Evolutionary conservation across 2,329 filamentous ascomycete species (phyloP).

Genomic region (Talaromyces albobiverticillius): DNA sequence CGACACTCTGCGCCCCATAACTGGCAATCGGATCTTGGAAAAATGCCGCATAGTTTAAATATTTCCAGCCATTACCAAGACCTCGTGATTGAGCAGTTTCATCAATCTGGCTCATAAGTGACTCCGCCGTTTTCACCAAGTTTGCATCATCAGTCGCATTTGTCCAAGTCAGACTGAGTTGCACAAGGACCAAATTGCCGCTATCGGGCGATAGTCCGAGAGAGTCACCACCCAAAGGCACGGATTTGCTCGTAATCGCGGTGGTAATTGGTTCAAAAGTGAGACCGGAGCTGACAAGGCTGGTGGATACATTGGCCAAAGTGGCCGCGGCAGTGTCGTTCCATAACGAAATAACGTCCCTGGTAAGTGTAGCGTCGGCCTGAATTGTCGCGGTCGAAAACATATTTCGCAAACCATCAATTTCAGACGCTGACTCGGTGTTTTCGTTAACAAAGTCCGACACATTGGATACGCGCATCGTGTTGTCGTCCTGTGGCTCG

Average conservation of each 20-base stretch:
- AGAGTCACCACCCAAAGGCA: not conserved
- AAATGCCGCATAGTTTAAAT: conserved; percentile 25
- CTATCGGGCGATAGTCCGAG: not conserved
- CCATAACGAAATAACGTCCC: too few relatives aligned
- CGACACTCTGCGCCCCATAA: conserved; percentile 24
- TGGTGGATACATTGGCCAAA: not conserved
- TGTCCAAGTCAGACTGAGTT: not conserved
- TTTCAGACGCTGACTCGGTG: too few relatives aligned
- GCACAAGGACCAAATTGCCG: not conserved
- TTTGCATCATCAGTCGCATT: not conserved
- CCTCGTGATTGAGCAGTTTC: not conserved
- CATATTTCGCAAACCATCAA: too few relatives aligned
- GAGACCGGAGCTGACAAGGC: not conserved
- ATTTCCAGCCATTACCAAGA: conserved; percentile 8
- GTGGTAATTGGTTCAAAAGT: not conserved
- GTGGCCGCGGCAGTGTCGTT: too few relatives aligned
- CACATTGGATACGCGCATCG: too few relatives aligned
- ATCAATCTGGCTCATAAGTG: not conserved
- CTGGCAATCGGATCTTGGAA: conserved; percentile 24
- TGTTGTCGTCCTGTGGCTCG: too few relatives aligned
- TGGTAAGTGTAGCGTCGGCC: too few relatives aligned
- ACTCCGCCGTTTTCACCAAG: not conserved
- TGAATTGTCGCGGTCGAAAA: too few relatives aligned
- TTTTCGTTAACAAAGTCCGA: too few relatives aligned
- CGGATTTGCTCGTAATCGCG: not conserved